Base-by-base conservation (phyloP, 257 asterid species). In the Solanum corneliomulleri region DNA sequence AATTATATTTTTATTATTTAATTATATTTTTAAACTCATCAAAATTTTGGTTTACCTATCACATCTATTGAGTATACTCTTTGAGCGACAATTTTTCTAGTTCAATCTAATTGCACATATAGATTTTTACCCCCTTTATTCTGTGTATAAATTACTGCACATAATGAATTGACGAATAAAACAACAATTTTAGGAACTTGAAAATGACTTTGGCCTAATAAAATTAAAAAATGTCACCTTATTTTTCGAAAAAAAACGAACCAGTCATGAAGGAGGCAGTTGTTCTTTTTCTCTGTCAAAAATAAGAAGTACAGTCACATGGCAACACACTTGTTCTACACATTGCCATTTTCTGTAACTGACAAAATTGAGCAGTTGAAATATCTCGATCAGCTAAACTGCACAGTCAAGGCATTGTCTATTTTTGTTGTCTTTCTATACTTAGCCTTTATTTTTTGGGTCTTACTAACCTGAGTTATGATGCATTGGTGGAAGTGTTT, bases 281-380 rank as follows among this genome's bases (percentile, higher is more conserved):
- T 2, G 20, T 15, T 25, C 2, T 49, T 8, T 8, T 8, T 49
- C 9, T 7, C 9, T 10, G 20, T 29, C 68, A 10, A 42, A 80
- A 80, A 80, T 16, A 12, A 47, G 11, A 9, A 80, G 85, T 29
- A 80, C 7, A 80, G 18, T 80, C 85, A 80, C 66, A 80, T 80
- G 85, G 42, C 42, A 80, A 80, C 68, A 23, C 39, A 37, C 7
- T 37, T 49, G 15, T 62, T 21, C 33, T 13, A 23, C 60, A n/a
- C 27, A 2, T 14, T 9, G 84, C 42, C 83, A 47, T 78, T 45
- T 45, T 8, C 66, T 20, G n/a, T 77, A 77, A 47, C 11, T 25
- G 84, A 78, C 84, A 78, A 78, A 44, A 12, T 21, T 45, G 64
- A 44, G 25, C 84, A 78, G 64, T 77, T 77, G 41, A 77, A 42